These are phyloP conservation scores for Pseudogymnoascus sp. DNA, from an alignment of 2,329 filamentous ascomycete species.

Conservation along the genomic window DNA sequence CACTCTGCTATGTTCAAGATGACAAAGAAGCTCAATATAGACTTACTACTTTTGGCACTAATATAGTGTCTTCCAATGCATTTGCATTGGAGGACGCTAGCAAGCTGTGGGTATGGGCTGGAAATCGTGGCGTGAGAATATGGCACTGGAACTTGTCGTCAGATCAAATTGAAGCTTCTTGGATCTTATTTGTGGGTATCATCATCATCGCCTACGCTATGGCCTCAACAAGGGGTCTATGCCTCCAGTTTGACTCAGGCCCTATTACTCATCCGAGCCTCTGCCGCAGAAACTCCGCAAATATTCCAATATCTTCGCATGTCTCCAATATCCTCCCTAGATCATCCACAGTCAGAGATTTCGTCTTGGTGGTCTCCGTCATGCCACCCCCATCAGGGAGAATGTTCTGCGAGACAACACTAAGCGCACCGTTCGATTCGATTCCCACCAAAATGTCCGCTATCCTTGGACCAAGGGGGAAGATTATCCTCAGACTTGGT, in stretches of 20 bases:
- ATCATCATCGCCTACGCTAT: neutral
- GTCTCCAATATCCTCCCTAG: constrained; percentile 38
- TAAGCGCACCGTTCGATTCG: constrained; percentile 23
- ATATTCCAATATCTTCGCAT: constrained; percentile 41
- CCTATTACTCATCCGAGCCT: constrained; percentile 18
- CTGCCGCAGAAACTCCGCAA: constrained; percentile 40
- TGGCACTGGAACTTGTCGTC: neutral
- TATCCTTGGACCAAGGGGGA: constrained; percentile 20
- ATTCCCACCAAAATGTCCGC: constrained; percentile 27
- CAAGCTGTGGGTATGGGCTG: too few species aligned
- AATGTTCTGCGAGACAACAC: constrained; percentile 25
- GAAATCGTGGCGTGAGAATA: neutral
- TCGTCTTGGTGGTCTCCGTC: constrained; percentile 12
- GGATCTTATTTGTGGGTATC: constrained; percentile 4
- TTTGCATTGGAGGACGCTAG: neutral
- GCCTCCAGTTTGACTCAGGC: neutral
- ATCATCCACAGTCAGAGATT: constrained; percentile 23
- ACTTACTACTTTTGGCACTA: neutral
- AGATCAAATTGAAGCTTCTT: neutral
- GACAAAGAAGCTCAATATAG: neutral
- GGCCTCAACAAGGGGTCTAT: neutral
- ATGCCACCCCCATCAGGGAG: constrained; percentile 16
- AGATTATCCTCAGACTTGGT: constrained; percentile 22
- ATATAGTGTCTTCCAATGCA: neutral
- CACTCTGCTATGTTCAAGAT: neutral